Conservation (phyloP, 2,329 filamentous ascomycete species). For the Raffaelea ambrosiae region DNA sequence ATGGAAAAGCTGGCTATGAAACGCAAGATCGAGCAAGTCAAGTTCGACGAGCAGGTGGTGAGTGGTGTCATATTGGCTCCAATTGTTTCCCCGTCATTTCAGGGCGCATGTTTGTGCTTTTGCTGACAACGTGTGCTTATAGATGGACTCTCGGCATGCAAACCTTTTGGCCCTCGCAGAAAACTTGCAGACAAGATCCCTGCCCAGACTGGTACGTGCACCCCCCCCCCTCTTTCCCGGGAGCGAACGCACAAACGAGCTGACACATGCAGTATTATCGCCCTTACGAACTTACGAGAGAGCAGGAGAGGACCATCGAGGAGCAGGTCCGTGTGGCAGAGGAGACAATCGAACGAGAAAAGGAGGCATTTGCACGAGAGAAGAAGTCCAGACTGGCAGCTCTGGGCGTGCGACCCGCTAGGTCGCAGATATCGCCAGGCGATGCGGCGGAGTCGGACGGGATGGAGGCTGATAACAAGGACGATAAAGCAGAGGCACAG, state of each 20-base stretch:
- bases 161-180: slow-evolving; percentile 64
- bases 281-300: slow-evolving; percentile 65
- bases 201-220: slow-evolving; percentile 67
- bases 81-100: not conserved
- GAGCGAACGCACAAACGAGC: too few species aligned
- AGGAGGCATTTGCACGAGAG: slow-evolving; percentile 49
- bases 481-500: not conserved
- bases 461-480: not conserved
- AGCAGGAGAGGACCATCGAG: slow-evolving; percentile 63
- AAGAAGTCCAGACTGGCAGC: slow-evolving; percentile 33
- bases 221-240: too few species aligned
- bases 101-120: not conserved
- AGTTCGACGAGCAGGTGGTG: slow-evolving; percentile 71
- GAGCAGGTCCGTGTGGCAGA: slow-evolving; percentile 61
- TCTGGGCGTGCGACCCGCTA: slow-evolving; percentile 19
- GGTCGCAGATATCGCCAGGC: not conserved
- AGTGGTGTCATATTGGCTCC: slow-evolving; percentile 23
- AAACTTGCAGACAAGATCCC: slow-evolving; percentile 62
- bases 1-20: slow-evolving; percentile 51
- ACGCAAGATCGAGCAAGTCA: slow-evolving; percentile 61
- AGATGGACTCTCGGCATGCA: slow-evolving; percentile 70
- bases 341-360: slow-evolving; percentile 54
- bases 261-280: slow-evolving; percentile 60
- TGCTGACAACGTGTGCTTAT: slow-evolving; percentile 21
- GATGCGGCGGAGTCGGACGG: not conserved